Evolutionary conservation across 169 alveolate genomes (phyloP), one percentile per base, ranked within the genome.

Genomic region (Toxoplasma gondii): DNA sequence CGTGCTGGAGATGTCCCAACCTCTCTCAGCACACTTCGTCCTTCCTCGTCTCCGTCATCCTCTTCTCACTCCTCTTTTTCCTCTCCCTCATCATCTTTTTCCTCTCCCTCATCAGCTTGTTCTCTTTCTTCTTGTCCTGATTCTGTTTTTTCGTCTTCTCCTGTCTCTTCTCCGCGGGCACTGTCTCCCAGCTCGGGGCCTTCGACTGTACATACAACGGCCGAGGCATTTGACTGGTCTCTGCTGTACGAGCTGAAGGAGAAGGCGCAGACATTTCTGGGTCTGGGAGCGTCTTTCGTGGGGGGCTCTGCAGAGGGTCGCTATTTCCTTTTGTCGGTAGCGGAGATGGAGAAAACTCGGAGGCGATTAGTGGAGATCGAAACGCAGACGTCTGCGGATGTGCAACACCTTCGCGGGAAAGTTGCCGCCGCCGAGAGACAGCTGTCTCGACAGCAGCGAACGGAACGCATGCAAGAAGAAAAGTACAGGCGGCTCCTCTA

Each of bases 231-330:
- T 67, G 43, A 74, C 84, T 74, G 90, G 90, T 22, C 38, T 12
- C 17, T 12, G 24, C 17, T 82, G 38, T 43, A 43, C 38, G n/a
- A 9, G 38, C 41, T 82, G 34, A 82, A 82, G 24, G 90, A 38
- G 90, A 34, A 0, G 64, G 34, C 4, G 69, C 90, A 39, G 34
- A 22, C 2, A 9, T 34, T 4, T 12, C 67, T 82, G 43, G 64
- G 64, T 36, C 90, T 82, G 36, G 64, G 90, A 9, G 54, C 90
- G n/a, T 36, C 90, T 4, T 82, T 43, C 24, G 64, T 82, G 31
- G 90, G 90, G 67, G 90, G 90, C 67, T 82, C 90, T 36, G 34
- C 29, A 41, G 17, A 43, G 24, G 90, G 90, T 10, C 53, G 90
- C 19, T 82, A 43, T 17, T 49, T 82, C 7, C 64, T 82, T 22